A percentile compares a stretch with the other conserved stretches of the same genome.
Conservation (phyloP, 257 asterid species). For the Knoxia roxburghii region DNA sequence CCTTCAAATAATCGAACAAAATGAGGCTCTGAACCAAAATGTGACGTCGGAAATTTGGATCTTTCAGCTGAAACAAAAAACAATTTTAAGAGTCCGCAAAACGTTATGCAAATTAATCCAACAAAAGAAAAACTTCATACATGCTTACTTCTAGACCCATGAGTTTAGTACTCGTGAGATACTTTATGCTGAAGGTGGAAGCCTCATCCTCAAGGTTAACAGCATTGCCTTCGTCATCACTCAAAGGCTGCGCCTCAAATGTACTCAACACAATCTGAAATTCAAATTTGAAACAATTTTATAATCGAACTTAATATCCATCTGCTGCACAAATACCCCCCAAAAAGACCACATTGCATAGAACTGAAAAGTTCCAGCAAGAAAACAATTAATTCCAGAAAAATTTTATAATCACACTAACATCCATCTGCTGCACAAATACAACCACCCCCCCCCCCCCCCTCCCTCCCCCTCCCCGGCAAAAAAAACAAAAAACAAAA, state of each 20-base stretch:
- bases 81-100: constrained; percentile 2
- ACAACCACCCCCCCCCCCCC: too few species aligned
- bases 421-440: not conserved
- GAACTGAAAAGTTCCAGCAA: not conserved
- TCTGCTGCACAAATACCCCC: not conserved
- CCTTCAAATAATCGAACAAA: constrained; percentile 93
- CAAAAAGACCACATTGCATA: too few species aligned
- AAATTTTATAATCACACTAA: not conserved
- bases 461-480: not conserved
- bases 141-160: constrained; percentile 92
- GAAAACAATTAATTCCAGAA: too few species aligned
- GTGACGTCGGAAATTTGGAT: constrained; percentile 97
- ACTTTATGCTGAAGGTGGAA: constrained; percentile 86
- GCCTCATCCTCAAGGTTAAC: constrained; percentile 82
- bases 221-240: constrained; percentile 83
- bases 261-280: constrained; percentile 74
- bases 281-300: constrained; percentile 17
- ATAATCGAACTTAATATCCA: not conserved
- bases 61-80: constrained; percentile 62
- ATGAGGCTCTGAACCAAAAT: constrained; percentile 92
- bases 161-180: constrained; percentile 92
- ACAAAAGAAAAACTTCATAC: not conserved
- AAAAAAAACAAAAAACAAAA: not conserved
- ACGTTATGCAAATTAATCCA: not conserved
- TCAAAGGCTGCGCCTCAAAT: constrained; percentile 94